Conservation (phyloP, 345 rosid species). For the Anacardium occidentale region DNA sequence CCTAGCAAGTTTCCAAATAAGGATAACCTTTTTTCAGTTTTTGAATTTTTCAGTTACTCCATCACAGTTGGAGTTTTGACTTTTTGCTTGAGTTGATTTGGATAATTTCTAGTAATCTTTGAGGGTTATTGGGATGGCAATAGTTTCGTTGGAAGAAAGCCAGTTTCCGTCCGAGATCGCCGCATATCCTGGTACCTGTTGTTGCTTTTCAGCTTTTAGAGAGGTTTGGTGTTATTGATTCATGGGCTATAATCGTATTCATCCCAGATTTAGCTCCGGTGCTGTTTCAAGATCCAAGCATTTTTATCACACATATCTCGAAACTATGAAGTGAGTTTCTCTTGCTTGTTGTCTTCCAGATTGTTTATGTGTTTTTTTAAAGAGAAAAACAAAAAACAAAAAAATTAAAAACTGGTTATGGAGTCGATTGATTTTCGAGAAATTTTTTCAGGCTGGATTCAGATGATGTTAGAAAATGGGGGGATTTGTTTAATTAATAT, state of each 20-base stretch:
- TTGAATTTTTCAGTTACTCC: not conserved
- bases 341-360: not conserved
- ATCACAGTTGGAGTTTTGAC: not conserved
- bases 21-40: not conserved
- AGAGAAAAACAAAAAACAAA: too few species aligned
- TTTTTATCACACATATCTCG: slow-evolving; percentile 36
- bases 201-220: slow-evolving; percentile 18
- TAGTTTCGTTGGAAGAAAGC: slow-evolving; percentile 11
- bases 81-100: not conserved
- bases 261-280: slow-evolving; percentile 19
- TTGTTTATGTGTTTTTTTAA: not conserved
- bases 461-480: not conserved
- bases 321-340: slow-evolving; percentile 55
- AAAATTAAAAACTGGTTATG: not conserved
- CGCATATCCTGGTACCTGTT: slow-evolving; percentile 23
- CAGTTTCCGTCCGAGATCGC: slow-evolving; percentile 41
- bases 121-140: slow-evolving; percentile 14
- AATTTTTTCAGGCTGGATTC: not conserved
- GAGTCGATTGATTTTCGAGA: not conserved
- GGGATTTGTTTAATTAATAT: not conserved
- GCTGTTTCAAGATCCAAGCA: slow-evolving; percentile 38
- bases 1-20: not conserved
- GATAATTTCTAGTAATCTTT: not conserved
- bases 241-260: slow-evolving; percentile 42
- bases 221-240: slow-evolving; percentile 16